phyloP scores from a whole-genome alignment of 495 filamentous ascomycete genomes.

The Collariella sp. region DNA sequence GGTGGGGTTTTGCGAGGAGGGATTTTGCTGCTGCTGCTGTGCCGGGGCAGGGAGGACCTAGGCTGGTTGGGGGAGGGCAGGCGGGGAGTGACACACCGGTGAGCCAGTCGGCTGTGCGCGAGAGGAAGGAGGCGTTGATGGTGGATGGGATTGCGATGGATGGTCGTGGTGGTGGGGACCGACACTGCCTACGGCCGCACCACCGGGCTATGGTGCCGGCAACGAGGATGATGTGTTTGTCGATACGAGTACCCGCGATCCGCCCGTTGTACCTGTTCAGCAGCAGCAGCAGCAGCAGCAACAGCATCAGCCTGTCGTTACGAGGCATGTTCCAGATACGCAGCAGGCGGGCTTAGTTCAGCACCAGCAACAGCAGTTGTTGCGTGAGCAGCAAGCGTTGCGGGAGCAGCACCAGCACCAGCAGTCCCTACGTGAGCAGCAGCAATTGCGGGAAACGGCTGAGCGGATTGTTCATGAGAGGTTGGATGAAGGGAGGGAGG shows the following conservation, averaged over 20 bases:
- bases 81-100: constrained; percentile 33
- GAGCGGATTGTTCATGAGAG: constrained; percentile 49
- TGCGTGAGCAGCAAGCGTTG: too few relatives aligned
- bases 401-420: constrained; percentile 12
- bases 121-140: constrained; percentile 37
- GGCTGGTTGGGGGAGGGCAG: too few relatives aligned
- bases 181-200: background rate
- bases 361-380: constrained; percentile 7
- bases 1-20: background rate
- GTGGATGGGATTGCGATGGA: constrained; percentile 40
- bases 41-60: too few relatives aligned
- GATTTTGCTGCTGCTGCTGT: background rate
- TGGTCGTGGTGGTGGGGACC: too few relatives aligned
- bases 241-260: constrained; percentile 37
- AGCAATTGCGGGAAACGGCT: constrained; percentile 33
- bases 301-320: too few relatives aligned
- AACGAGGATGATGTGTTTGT: constrained; percentile 32
- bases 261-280: constrained; percentile 32
- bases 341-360: too few relatives aligned
- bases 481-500: constrained; percentile 35
- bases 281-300: constrained; percentile 7
- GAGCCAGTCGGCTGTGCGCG: constrained; percentile 32
- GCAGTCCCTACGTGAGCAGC: constrained; percentile 13
- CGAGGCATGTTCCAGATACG: too few relatives aligned
- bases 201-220: constrained; percentile 11